Percentiles rank a stretch among this genome's conserved stretches.
phyloP scores from a whole-genome alignment of 306 rosid species.

The Corylus avellana region DNA sequence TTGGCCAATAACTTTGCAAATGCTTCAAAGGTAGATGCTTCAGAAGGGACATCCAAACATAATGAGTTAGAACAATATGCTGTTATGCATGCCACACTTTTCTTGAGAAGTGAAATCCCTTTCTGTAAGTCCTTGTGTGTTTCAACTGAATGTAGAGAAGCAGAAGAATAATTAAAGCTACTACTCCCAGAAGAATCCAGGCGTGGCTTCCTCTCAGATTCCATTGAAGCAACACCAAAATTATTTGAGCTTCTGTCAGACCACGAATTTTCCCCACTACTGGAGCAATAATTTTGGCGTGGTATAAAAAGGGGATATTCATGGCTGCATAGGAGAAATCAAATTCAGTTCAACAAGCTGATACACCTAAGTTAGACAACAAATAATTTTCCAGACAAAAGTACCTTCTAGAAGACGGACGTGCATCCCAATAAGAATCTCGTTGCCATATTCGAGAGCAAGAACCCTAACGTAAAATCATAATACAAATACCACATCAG shows the following conservation, averaged over 20 bases:
- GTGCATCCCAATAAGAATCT: slow-evolving; percentile 83
- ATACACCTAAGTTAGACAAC: slow-evolving; percentile 18
- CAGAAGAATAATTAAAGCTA: slow-evolving; percentile 77
- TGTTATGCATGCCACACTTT: slow-evolving; percentile 91
- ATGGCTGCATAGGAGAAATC: slow-evolving; percentile 56
- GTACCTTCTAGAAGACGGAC: slow-evolving; percentile 88
- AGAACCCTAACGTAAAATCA: slow-evolving; percentile 66
- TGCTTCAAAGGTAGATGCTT: slow-evolving; percentile 92
- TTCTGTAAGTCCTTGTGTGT: slow-evolving; percentile 85
- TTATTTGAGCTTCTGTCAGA: slow-evolving; percentile 91
- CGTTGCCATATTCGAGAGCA: slow-evolving; percentile 98
- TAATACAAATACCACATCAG: slow-evolving; percentile 6
- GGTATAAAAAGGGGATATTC: slow-evolving; percentile 97
- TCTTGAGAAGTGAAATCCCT: slow-evolving; percentile 91
- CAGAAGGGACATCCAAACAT: slow-evolving; percentile 79
- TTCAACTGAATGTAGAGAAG: slow-evolving; percentile 79
- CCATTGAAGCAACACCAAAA: slow-evolving; percentile 93
- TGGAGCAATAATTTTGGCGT: slow-evolving; percentile 84
- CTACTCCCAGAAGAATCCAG: slow-evolving; percentile 74
- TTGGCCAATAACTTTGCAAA: slow-evolving; percentile 81
- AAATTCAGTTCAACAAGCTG: slow-evolving; percentile 31
- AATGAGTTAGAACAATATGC: slow-evolving; percentile 82
- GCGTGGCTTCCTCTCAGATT: slow-evolving; percentile 79
- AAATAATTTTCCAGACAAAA: slow-evolving; percentile 23
- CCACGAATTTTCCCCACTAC: slow-evolving; percentile 88